Evolutionary conservation across 805 yeast species (phyloP).

Genomic region (Kuraishia molischiana): DNA sequence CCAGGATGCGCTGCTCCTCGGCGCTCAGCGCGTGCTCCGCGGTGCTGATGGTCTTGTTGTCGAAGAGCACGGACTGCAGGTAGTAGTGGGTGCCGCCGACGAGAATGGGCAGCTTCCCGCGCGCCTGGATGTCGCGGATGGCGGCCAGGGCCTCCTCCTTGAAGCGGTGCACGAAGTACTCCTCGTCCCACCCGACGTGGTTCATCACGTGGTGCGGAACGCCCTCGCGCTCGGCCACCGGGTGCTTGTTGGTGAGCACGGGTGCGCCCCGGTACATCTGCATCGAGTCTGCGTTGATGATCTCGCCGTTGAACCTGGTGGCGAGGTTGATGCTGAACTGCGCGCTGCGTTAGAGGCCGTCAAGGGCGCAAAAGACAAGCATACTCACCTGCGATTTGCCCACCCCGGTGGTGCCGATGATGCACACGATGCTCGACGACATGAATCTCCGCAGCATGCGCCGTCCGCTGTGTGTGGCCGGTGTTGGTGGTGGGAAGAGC

Average conservation of each 20-base stretch:
- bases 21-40: conserved; percentile 10
- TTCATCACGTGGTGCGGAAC: conserved; percentile 83
- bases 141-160: conserved; percentile 55
- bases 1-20: conserved; percentile 31
- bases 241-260: conserved; percentile 88
- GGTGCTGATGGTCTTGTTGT: conserved; percentile 24
- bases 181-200: conserved; percentile 72
- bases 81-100: conserved; percentile 98
- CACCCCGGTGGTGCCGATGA: conserved; percentile 86
- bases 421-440: conserved; percentile 15
- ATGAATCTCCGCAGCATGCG: not conserved
- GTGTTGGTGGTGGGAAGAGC: no score
- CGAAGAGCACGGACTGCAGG: conserved; percentile 65
- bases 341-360: not conserved
- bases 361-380: not conserved
- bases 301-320: conserved; percentile 67
- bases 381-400: conserved; percentile 66
- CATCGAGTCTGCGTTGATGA: conserved; percentile 96
- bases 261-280: conserved; percentile 75
- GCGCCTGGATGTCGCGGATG: conserved; percentile 52
- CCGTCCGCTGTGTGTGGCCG: no score
- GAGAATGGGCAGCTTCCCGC: conserved; percentile 74
- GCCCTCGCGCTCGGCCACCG: conserved; percentile 63
- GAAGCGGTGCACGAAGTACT: conserved; percentile 74
- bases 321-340: conserved; percentile 74